These are phyloP conservation scores for Claviceps monticola DNA, from an alignment of 2,329 filamentous ascomycete species.

Conservation along the genomic window DNA sequence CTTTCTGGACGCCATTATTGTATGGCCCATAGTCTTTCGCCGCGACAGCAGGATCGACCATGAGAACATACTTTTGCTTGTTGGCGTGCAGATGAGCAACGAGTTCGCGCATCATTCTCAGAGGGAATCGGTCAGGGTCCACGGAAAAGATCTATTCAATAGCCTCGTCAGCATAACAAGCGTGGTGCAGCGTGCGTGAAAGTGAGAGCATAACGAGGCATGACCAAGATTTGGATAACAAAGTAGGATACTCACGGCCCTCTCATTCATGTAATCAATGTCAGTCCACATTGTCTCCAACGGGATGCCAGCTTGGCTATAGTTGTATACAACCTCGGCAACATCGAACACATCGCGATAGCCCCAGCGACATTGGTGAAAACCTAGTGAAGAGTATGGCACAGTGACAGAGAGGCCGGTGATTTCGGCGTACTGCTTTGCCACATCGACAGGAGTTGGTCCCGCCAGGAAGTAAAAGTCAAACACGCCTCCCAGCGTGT, in stretches of 20 bases:
- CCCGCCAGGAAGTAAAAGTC: conserved; percentile 57
- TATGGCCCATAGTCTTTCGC: conserved; percentile 36
- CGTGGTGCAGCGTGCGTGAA: not conserved
- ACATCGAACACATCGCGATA: conserved; percentile 51
- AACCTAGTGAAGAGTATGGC: conserved; percentile 50
- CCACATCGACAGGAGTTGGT: conserved; percentile 41
- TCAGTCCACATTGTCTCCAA: conserved; percentile 41
- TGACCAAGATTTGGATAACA: not conserved
- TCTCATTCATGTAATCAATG: conserved; percentile 24
- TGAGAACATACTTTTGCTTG: conserved; percentile 59
- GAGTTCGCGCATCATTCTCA: conserved; percentile 48
- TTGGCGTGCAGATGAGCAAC: conserved; percentile 51
- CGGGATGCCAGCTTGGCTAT: conserved; percentile 49
- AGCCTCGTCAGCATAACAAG: not conserved
- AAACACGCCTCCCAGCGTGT: conserved; percentile 61
- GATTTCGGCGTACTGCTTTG: conserved; percentile 44
- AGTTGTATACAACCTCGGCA: conserved; percentile 54
- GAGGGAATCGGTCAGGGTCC: conserved; percentile 49
- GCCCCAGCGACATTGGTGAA: conserved; percentile 50
- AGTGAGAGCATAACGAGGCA: not conserved
- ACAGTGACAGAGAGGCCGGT: conserved; percentile 45
- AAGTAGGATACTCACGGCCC: conserved; percentile 7
- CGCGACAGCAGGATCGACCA: conserved; percentile 61
- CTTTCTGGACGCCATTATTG: conserved; percentile 24
- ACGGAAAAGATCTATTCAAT: conserved; percentile 39